Evolutionary conservation across 768 basidiomycete species (phyloP).

Genomic region (Asterophora lycoperdoides): DNA sequence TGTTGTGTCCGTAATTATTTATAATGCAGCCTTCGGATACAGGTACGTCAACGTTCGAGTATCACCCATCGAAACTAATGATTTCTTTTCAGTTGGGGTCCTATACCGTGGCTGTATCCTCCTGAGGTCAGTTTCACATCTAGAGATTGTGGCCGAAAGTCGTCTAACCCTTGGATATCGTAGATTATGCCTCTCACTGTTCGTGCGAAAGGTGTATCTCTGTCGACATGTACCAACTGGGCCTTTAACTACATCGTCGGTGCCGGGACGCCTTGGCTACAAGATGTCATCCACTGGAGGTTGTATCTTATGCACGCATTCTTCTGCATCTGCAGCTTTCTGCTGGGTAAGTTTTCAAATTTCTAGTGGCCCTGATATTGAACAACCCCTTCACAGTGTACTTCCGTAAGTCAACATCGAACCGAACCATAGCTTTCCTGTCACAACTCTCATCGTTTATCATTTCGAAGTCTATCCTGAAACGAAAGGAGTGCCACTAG

Average conservation of each 20-base stretch:
- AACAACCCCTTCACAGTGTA: constrained; percentile 46
- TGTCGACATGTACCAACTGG: constrained; percentile 92
- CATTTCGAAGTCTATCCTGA: constrained; percentile 67
- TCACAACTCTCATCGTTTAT: constrained; percentile 5
- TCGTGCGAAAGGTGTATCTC: constrained; percentile 89
- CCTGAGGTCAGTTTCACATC: constrained; percentile 52
- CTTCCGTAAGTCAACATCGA: constrained; percentile 50
- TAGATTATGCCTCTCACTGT: constrained; percentile 87
- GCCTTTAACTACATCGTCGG: constrained; percentile 88
- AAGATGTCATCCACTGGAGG: constrained; percentile 88
- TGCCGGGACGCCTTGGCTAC: constrained; percentile 79
- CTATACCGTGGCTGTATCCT: constrained; percentile 83
- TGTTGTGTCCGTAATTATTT: constrained; percentile 82
- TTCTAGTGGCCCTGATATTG: background rate
- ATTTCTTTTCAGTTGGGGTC: constrained; percentile 63
- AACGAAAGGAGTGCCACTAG: constrained; percentile 80
- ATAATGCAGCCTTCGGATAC: constrained; percentile 91
- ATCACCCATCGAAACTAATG: background rate
- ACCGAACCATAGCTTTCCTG: background rate
- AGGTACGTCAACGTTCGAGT: constrained; percentile 37
- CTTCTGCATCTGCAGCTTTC: constrained; percentile 82
- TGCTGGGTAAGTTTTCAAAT: constrained; percentile 47
- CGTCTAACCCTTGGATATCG: background rate
- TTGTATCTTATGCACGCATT: constrained; percentile 97
- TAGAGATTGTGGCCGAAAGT: constrained; percentile 5